Base-by-base conservation (phyloP, 129 eudicot species). In the Escallonia rubra region DNA sequence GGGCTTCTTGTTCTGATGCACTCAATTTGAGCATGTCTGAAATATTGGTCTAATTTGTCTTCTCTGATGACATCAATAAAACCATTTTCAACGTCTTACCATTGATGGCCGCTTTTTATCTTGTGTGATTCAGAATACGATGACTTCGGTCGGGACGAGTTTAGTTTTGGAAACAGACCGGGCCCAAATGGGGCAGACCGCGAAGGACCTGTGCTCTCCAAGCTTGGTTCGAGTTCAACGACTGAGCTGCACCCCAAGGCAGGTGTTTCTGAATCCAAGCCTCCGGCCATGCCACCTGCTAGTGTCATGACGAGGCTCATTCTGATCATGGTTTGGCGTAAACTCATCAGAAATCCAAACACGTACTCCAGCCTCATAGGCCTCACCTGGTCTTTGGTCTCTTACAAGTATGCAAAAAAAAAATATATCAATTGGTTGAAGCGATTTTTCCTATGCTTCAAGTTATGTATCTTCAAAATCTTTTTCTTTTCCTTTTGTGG, bases 351-450 rank as follows among this genome's bases (percentile, higher is more conserved):
- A 57, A 88, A 92, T 48, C 98, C 98, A 3, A 92, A 92, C 76
- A 92, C 98, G 2, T 88, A 92, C 40, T 83, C 98, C 15, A 92
- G 96, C 73, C 85, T 92, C 71, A 72, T 92, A n/a, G 98, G 98
- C 46, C 89, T 92, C 61, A 78, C 87, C 1, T 92, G 98, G 98
- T 92, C 98, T 16, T 64, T 92, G 66, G 83, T 92, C 77, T 92
- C 95, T 0, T 86, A 79, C 83, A 88, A 72, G 97, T 90, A 72
- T 13, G 53, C 59, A 54, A 50, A 54, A 2, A 8, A 3, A 1
- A n/a, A 54, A 54, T n/a, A n/a, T n/a, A n/a, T 54, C 34, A 13
- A 1, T n/a, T 34, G 2, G 4, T 54, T 54, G 59, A 54, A 54
- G 10, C 10, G 3, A 50, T 46, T 9, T 9, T 6, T 46, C 6